Evolutionary conservation across 208 protist genomes (phyloP), one percentile per base, ranked within the genome.

Genomic region (Vickermania spadyakhi): DNA sequence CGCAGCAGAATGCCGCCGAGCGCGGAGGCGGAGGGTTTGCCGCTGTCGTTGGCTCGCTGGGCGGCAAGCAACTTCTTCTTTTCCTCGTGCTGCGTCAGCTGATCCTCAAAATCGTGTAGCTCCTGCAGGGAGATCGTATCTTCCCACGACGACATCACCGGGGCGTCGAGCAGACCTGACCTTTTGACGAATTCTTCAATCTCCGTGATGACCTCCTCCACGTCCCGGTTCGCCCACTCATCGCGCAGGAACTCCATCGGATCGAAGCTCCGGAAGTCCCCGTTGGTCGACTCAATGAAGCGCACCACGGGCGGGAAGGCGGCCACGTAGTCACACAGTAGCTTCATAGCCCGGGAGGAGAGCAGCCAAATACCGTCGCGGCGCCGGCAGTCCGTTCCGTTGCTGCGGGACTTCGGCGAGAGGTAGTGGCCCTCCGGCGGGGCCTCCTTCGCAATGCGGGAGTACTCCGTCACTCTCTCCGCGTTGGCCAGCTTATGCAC

Each of bases 281-380:
- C 68, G 5, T 31, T 60, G 49, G 77, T 79, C 3, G 60, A 60
- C 57, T 90, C 84, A 18, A 94, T 68, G 52, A 64, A 76, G 58
- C 81, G 67, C 28, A 93, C 63, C 14, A 96, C 71, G 22, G 86
- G 85, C 28, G 64, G 54, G 64, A 96, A 94, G 49, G 62, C 45
- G 28, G 66, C 56, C 28, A 84, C 64, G 65, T 93, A 96, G 29
- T 66, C 64, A 18, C 60, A 52, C 26, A 96, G 71, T 26, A 94
- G 52, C 5, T 74, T 56, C 50, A 90, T 60, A 22, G 84, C 86
- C 14, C 72, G 66, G 21, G 66, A 68, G 3, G 90, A 94, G 62
- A 96, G 76, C 66, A 80, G 84, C 90, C 90, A 96, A 25, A 75
- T 81, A 18, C 75, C 80, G 67, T 69, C 41, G 52, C 74, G 60